phyloP scores from a whole-genome alignment of 106 monocot genomes.

The Phalaenopsis aphrodite region DNA sequence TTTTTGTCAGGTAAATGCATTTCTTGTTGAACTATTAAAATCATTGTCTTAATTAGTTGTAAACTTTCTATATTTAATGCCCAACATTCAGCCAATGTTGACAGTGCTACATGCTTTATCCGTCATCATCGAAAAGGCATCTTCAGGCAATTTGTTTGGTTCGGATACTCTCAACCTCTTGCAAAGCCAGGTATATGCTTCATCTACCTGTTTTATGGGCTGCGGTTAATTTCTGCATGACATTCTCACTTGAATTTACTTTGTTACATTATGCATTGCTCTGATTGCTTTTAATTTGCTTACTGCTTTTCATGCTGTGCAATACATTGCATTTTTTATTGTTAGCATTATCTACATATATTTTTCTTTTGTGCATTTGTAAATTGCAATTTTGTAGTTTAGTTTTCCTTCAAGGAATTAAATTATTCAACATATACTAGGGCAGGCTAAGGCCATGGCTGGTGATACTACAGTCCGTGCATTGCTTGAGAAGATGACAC shows the following conservation, averaged over 20 bases:
- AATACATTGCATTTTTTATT: neutral
- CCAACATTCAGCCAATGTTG: conserved; percentile 73
- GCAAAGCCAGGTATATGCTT: conserved; percentile 67
- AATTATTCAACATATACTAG: neutral
- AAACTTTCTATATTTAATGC: neutral
- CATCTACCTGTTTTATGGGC: neutral
- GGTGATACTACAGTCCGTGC: conserved; percentile 80
- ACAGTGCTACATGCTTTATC: conserved; percentile 80
- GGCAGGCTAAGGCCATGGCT: conserved; percentile 91
- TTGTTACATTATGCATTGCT: neutral
- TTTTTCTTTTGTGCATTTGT: neutral
- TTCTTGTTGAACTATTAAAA: neutral
- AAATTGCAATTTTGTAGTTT: neutral
- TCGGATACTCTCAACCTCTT: conserved; percentile 88
- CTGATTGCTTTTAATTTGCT: neutral
- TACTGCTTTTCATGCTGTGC: neutral
- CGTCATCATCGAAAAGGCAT: conserved; percentile 75
- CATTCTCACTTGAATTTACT: neutral
- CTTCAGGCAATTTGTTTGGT: conserved; percentile 50
- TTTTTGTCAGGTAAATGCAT: conserved; percentile 72
- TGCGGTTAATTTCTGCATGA: conserved; percentile 4
- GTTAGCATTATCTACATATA: neutral
- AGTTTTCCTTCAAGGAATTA: neutral
- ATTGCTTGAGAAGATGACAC: conserved; percentile 90
- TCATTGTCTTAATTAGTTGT: neutral